Evolutionary conservation across 2,329 filamentous ascomycete genomes (phyloP).

Genomic region (Pestalotiopsis sp.): DNA sequence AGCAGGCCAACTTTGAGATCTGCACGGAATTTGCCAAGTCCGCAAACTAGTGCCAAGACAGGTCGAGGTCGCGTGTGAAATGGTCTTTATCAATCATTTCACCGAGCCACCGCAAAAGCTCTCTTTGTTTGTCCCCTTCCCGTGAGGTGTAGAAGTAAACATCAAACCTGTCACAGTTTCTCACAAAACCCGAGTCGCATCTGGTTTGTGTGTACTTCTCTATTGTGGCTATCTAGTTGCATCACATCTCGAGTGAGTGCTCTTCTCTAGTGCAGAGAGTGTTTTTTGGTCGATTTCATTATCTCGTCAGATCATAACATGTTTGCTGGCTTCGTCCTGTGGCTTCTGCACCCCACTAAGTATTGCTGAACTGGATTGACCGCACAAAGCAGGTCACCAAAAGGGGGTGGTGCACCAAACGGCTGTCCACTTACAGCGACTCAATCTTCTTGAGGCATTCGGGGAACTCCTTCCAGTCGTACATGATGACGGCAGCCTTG

Average conservation of each 20-base stretch:
- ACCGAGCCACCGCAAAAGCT: neutral
- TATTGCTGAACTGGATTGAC: slow-evolving; percentile 3
- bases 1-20: neutral
- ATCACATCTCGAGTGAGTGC: neutral
- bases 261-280: neutral
- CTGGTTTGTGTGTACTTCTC: slow-evolving; percentile 1
- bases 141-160: too few species aligned
- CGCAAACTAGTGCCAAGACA: neutral
- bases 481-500: slow-evolving; percentile 52
- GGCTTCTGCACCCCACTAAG: slow-evolving; percentile 12
- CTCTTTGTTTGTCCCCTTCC: neutral
- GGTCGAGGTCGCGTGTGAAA: neutral
- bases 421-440: slow-evolving; percentile 27
- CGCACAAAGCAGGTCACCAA: neutral
- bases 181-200: neutral
- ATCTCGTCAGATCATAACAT: slow-evolving; percentile 10
- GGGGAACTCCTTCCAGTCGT: slow-evolving; percentile 45
- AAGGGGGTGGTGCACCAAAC: neutral
- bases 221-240: slow-evolving; percentile 8
- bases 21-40: neutral
- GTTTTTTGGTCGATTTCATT: neutral
- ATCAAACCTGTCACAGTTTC: too few species aligned
- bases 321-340: neutral
- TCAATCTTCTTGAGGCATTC: slow-evolving; percentile 38
- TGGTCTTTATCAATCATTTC: neutral